Evolutionary conservation across 23 red algal species (phyloP).

Genomic region (Gracilaria domingensis): DNA sequence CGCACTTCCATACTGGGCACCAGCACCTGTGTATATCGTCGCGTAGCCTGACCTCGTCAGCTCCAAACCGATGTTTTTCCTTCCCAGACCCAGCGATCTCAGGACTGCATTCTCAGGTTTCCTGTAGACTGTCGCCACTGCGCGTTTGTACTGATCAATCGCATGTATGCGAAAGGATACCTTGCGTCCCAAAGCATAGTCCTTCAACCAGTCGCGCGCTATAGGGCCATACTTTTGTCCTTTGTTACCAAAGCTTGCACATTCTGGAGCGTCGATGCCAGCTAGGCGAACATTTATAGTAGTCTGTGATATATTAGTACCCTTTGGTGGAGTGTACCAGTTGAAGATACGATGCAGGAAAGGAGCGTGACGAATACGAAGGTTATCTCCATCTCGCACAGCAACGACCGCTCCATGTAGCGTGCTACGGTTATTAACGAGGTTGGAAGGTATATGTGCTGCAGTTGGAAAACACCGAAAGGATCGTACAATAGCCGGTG

Average conservation of each 20-base stretch:
- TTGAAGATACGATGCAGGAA: conserved; percentile 68
- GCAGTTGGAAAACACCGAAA: conserved; percentile 46
- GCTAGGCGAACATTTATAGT: conserved; percentile 90
- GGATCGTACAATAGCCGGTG: conserved; percentile 9
- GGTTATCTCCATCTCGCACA: conserved; percentile 79
- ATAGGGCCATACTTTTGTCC: conserved; percentile 78
- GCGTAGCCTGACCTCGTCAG: conserved; percentile 89
- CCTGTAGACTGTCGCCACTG: conserved; percentile 70
- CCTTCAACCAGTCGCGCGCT: conserved; percentile 75
- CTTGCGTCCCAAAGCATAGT: conserved; percentile 37
- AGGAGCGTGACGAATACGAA: conserved; percentile 78
- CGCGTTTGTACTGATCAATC: conserved; percentile 85
- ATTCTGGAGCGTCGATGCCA: conserved; percentile 94
- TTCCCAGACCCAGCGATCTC: conserved; percentile 61
- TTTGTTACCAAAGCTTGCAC: conserved; percentile 61
- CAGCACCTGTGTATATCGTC: conserved; percentile 77
- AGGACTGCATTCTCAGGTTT: conserved; percentile 51
- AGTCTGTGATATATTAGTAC: conserved; percentile 21
- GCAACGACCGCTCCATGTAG: conserved; percentile 70
- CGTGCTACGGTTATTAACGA: conserved; percentile 25
- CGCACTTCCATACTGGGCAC: conserved; percentile 76
- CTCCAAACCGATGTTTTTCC: conserved; percentile 81
- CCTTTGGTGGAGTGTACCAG: conserved; percentile 19
- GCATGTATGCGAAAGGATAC: conserved; percentile 67
- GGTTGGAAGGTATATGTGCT: conserved; percentile 41